A percentile compares a stretch with the other conserved stretches of the same genome.
These are phyloP conservation scores for Leccinum longicurvipes DNA, from an alignment of 768 basidiomycete genomes.

Conservation along the genomic window DNA sequence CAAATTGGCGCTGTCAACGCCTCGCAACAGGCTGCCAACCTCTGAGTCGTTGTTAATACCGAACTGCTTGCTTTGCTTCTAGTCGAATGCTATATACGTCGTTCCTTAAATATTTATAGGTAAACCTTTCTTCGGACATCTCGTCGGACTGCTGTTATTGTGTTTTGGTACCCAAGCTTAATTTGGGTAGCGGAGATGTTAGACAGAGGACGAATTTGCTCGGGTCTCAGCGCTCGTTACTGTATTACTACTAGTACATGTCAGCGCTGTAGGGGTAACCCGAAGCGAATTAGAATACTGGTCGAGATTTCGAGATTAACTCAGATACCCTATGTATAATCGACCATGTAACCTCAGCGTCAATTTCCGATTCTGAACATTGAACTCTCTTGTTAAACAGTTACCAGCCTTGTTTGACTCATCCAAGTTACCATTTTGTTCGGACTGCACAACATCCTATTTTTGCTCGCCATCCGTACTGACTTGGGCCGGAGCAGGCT, in stretches of 20 bases:
- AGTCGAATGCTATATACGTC: not conserved
- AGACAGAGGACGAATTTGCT: not conserved
- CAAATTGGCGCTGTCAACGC: slow-evolving; percentile 21
- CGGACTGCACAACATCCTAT: no score
- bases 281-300: not conserved
- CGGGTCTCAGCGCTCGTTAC: not conserved
- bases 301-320: not conserved
- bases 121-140: not conserved
- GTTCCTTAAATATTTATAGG: not conserved
- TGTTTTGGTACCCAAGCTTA: not conserved
- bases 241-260: not conserved
- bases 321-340: not conserved
- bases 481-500: no score
- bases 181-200: not conserved
- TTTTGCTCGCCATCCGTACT: no score
- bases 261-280: not conserved
- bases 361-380: not conserved
- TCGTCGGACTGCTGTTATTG: not conserved
- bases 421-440: no score
- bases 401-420: not conserved
- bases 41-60: slow-evolving; percentile 18
- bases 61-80: not conserved
- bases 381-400: not conserved
- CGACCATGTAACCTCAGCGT: not conserved
- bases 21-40: slow-evolving; percentile 18